Evolutionary conservation across 352 stramenopile genomes (phyloP), one percentile per base, ranked within the genome.

Genomic region (Phytopythium boreale): DNA sequence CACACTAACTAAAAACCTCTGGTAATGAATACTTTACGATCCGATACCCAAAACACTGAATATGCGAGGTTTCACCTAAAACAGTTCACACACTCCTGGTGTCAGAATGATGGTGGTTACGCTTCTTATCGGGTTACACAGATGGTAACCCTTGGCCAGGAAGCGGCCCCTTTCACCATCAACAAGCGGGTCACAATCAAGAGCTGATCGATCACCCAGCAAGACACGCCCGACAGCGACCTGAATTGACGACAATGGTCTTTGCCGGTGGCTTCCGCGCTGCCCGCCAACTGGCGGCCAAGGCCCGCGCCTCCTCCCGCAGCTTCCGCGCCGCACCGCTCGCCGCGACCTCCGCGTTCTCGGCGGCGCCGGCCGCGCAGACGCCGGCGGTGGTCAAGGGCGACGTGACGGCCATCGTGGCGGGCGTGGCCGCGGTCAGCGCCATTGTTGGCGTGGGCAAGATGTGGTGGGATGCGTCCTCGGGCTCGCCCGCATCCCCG

Each of bases 391-490:
- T 87, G 66, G 58, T 76, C 12, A 64, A 71, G 10, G 76, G 73
- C 50, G 84, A 93, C 51, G 75, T 84, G 43, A 89, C 84, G 24
- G 79, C 75, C 29, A 69, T 93, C 44, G 76, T 93, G 22, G 81
- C 79, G 7, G 79, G 81, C 37, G 80, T 95, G 27, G 87, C 87
- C 11, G 71, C 90, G 26, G 75, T 91, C 12, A 76, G 84, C 14
- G 84, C 83, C 14, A 63, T 92, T 20, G 61, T 90, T 6, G 83
- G 84, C 17, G 83, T 95, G 0, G 87, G 81, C 4, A 93, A 95
- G 62, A 95, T 95, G 82, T 93, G 84, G 81, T 93, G 83, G 83
- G 82, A 92, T 63, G 84, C 84, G 22, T 93, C 84, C 22, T 73
- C 79, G 22, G 41, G 68, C 0, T 66, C 70, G 2, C 44, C 62